A percentile compares a stretch with the other conserved stretches of the same genome.
Evolutionary conservation across 495 filamentous ascomycete species (phyloP).

Genomic region (Tirmania nivea): DNA sequence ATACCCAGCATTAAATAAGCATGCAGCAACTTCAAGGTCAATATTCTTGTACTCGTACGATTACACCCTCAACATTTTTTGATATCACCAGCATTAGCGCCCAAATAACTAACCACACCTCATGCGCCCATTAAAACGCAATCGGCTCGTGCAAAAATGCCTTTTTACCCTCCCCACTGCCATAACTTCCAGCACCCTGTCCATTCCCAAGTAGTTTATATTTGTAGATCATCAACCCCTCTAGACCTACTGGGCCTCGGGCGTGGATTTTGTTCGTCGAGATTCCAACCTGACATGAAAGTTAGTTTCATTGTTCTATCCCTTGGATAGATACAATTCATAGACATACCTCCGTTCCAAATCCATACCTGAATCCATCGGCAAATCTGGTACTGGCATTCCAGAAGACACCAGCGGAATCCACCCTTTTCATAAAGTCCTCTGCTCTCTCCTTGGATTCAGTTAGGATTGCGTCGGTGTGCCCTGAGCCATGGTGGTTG

Average conservation of each 20-base stretch:
- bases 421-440: conserved; percentile 59
- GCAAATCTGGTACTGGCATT: conserved; percentile 88
- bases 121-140: not conserved
- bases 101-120: not conserved
- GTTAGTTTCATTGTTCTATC: not conserved
- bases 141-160: conserved; percentile 16
- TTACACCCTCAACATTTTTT: too few relatives aligned
- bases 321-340: not conserved
- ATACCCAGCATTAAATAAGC: too few relatives aligned
- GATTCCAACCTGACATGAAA: conserved; percentile 42
- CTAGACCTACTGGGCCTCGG: conserved; percentile 76
- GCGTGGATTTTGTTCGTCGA: conserved; percentile 97
- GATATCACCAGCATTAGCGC: too few relatives aligned
- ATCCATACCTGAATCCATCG: conserved; percentile 90
- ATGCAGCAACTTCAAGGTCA: too few relatives aligned
- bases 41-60: too few relatives aligned
- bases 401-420: conserved; percentile 89
- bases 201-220: conserved; percentile 68
- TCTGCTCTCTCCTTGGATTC: conserved; percentile 40
- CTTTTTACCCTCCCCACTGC: conserved; percentile 13
- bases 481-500: conserved; percentile 76
- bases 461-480: conserved; percentile 85
- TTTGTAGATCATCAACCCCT: conserved; percentile 92
- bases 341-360: conserved; percentile 60
- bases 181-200: conserved; percentile 29